Evolutionary conservation across 2,329 filamentous ascomycete genomes (phyloP), one percentile per base, ranked within the genome.

Genomic region (Sporothrix sp.): DNA sequence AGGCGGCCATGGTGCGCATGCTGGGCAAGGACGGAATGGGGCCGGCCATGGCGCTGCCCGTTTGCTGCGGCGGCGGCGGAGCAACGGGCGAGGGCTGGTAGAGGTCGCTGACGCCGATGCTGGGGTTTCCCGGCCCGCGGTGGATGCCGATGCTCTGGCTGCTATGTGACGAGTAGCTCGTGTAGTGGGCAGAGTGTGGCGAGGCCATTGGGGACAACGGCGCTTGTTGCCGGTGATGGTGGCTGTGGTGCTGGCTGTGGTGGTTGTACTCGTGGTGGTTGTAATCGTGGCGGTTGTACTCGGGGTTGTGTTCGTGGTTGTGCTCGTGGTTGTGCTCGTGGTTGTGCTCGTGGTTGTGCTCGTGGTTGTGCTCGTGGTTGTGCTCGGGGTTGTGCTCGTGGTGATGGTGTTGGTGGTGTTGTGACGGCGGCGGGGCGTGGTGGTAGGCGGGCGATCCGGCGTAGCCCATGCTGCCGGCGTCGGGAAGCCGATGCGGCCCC

Each of bases 1-100:
- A 52, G 14, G 52, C 43, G 18, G 58, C 60, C 9, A 61, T 56
- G 39, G 53, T 59, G 20, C 59, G 56, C 58, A 62, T 60, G 51
- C 60, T 60, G 37, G 60, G 60, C 21, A 62, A 52, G 2, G 59
- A 54, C 16, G 57, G 56, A 13, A 21, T 33, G n/a, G n/a, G n/a
- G n/a, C n/a, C 43, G 18, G 58, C 60, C 9, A 61, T 56, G 39
- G 53, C 58, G 20, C 59, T n/a, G n/a, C n/a, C n/a, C n/a, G 56
- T 58, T 61, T 60, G 51, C 60, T 60, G 37, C 59, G 42, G 42
- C 14, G 30, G 46, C 14, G 28, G 27, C 23, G 53, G 54, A 3
- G 52, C 42, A 14, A 35, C 38, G 8, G 56, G 57, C 16, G 57
- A 51, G 16, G 52, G 20, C 18, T 53, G 58, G 47, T 58, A 61